A percentile compares a stretch with the other conserved stretches of the same genome.
Conservation (phyloP, 2,329 filamentous ascomycete genomes). For the Neofusicoccum ribis region DNA sequence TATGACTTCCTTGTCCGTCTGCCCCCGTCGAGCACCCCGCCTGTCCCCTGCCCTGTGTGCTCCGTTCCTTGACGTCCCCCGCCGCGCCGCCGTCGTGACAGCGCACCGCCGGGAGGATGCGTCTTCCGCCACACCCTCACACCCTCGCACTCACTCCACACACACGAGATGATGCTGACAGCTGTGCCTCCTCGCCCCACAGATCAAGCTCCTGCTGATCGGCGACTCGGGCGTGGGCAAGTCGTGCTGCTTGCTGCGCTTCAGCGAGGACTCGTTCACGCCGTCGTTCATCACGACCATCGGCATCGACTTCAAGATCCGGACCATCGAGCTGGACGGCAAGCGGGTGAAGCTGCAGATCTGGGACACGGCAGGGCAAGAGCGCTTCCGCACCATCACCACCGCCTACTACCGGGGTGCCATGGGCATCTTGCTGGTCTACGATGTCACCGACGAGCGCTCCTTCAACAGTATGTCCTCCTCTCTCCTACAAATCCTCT, state of each 20-base stretch:
- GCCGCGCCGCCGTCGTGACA: constrained; percentile 17
- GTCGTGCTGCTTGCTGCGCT: constrained; percentile 93
- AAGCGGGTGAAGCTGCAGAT: constrained; percentile 99
- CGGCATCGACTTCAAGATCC: constrained; percentile 99
- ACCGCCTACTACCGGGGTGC: constrained; percentile 98
- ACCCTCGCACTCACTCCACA: not conserved
- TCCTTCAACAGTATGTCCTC: constrained; percentile 82
- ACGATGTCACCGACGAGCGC: constrained; percentile 96
- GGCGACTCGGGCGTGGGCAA: constrained; percentile 96
- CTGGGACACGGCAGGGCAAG: constrained; percentile 98
- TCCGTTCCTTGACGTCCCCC: constrained; percentile 2
- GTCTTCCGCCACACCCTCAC: constrained; percentile 4
- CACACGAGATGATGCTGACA: constrained; percentile 7
- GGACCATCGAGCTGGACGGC: constrained; percentile 97
- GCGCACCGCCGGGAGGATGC: constrained; percentile 11
- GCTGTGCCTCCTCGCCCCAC: not conserved
- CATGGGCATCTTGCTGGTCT: constrained; percentile 96
- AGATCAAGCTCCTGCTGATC: constrained; percentile 97
- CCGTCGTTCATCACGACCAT: constrained; percentile 99
- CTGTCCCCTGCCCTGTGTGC: constrained; percentile 21
- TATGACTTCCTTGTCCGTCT: constrained; percentile 93
- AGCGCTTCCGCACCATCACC: constrained; percentile 97
- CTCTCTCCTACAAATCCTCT: not conserved
- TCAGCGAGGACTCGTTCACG: constrained; percentile 97
- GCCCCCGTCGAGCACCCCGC: constrained; percentile 19